Evolutionary conservation across 176 grass and related monocot species (phyloP).

Genomic region (Phragmites australis): DNA sequence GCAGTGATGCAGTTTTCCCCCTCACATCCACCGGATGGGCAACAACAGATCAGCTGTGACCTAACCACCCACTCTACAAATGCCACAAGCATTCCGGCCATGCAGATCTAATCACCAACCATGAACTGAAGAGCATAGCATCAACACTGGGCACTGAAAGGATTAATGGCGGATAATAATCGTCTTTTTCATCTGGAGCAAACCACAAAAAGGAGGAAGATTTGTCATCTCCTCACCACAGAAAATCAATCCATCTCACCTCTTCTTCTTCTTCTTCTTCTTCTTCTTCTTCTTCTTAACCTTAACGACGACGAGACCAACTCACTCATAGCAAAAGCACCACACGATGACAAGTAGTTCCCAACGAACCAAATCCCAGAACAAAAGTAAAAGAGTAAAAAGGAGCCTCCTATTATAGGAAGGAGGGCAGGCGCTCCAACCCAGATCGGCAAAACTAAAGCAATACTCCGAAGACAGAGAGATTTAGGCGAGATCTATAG

Average conservation of each 20-base stretch:
- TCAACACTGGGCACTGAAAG: background rate
- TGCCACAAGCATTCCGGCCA: background rate
- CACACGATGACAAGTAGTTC: background rate
- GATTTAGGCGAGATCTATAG: constrained; percentile 25
- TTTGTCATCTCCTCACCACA: constrained; percentile 21
- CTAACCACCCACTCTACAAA: background rate
- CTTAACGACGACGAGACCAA: constrained; percentile 14
- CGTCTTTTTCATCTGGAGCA: background rate
- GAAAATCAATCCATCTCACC: constrained; percentile 31
- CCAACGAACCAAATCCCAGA: background rate
- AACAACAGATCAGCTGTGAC: background rate
- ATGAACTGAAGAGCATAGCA: background rate
- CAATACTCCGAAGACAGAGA: background rate
- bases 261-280: constrained; percentile 10
- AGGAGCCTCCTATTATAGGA: background rate
- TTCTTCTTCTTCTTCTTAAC: constrained; percentile 9
- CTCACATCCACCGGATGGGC: background rate
- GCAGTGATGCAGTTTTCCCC: too few relatives aligned
- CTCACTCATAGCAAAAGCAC: constrained; percentile 30
- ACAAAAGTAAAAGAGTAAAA: background rate
- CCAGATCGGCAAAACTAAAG: constrained; percentile 62
- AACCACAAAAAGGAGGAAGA: constrained; percentile 20
- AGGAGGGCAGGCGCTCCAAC: background rate
- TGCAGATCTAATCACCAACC: background rate
- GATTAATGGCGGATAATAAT: constrained; percentile 13